phyloP scores from a whole-genome alignment of 2,329 filamentous ascomycete genomes.

The Aspergillus sp. region DNA sequence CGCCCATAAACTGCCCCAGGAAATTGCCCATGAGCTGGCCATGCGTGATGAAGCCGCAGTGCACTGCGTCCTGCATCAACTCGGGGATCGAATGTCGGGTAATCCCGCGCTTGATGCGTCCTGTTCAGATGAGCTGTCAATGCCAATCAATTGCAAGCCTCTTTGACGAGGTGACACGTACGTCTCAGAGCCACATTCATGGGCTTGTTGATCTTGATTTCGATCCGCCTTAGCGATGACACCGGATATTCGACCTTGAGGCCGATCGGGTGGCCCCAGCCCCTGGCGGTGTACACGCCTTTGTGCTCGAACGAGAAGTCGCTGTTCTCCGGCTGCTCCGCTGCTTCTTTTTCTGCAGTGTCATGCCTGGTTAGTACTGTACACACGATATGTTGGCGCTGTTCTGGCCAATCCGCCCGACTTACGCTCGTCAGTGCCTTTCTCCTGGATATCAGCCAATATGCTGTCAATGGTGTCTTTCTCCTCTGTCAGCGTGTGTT shows the following conservation, averaged over 20 bases:
- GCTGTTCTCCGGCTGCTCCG: background rate
- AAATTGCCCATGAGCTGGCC: conserved; percentile 5
- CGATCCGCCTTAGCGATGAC: conserved; percentile 2
- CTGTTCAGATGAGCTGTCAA: conserved; percentile 1
- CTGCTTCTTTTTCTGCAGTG: background rate
- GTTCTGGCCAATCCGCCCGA: too few relatives aligned
- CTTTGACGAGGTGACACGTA: too few relatives aligned
- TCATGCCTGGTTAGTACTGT: too few relatives aligned
- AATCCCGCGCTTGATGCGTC: conserved; percentile 5
- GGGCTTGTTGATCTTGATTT: conserved; percentile 6
- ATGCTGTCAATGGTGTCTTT: conserved; percentile 2
- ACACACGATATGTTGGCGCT: too few relatives aligned
- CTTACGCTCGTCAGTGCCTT: background rate
- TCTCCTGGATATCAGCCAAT: background rate
- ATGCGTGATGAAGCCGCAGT: conserved; percentile 6
- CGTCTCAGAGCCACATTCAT: conserved; percentile 2
- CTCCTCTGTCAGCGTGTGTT: conserved; percentile 3
- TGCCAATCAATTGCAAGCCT: too few relatives aligned
- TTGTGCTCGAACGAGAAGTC: conserved; percentile 1
- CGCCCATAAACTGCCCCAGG: conserved; percentile 2
- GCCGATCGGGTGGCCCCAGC: conserved; percentile 5
- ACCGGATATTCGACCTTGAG: conserved; percentile 4
- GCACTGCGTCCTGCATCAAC: conserved; percentile 4
- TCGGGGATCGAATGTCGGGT: conserved; percentile 4
- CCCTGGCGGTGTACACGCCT: conserved; percentile 2